Base-by-base conservation (phyloP, 306 rosid species). In the Aeschynomene evenia region DNA sequence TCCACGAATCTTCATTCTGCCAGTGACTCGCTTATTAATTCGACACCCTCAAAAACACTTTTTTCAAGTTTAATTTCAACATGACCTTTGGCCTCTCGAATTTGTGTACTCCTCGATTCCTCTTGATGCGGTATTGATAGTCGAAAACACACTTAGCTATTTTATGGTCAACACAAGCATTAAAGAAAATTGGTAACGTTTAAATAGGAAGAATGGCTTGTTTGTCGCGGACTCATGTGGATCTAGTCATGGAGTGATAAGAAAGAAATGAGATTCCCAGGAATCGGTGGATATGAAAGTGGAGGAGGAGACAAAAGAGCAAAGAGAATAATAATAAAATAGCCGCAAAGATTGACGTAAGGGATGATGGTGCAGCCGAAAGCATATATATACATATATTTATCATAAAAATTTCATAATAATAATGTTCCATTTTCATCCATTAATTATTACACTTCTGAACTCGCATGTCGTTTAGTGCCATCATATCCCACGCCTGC, bases 271-370 rank as follows among this genome's bases (percentile, higher is more conserved):
- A 24, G 40, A 40, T 39, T 18, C 11, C 33, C 20, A 19, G 23
- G 22, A 58, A 46, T 13, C 18, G 61, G 70, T 64, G 74, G 66
- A 70, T n/a, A n/a, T 40, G 78, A 59, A 80, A 43, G 74, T 72
- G 68, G 80, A 60, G 66, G 51, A 9, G 63, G 51, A 9, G 63
- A 71, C 72, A 67, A 49, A 58, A n/a, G 36, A 19, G 20, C 50
- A 60, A 72, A 36, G 52, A 33, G 52, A 60, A 69, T 40, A 53
- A 54, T 6, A 66, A 21, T 6, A 66, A 21, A 65, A 42, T 48
- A 74, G 85, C 85, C 85, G 85, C 85, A 76, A 80, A 76, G 42
- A 36, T 80, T 71, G 85, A 80, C 84, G 72, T 46, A 52, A 10
- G 45, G 63, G 37, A 10, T 43, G 24, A 24, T 54, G 28, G 18